These are phyloP conservation scores for Trichoderma afroharzianum DNA, from an alignment of 2,329 filamentous ascomycete genomes.

Conservation along the genomic window DNA sequence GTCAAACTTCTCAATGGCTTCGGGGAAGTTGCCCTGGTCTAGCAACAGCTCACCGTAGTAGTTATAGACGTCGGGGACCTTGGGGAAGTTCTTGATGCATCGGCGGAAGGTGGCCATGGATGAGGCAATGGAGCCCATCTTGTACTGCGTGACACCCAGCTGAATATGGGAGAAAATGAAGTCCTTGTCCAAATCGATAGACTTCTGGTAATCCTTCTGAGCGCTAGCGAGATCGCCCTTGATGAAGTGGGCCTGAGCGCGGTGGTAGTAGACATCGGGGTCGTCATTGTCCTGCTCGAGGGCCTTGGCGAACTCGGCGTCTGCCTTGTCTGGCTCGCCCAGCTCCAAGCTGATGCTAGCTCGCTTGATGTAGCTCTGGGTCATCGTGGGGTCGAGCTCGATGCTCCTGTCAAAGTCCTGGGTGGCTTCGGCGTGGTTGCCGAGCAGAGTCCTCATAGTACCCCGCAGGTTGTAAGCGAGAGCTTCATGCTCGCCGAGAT, in stretches of 20 bases:
- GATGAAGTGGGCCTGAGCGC: constrained; percentile 97
- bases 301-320: constrained; percentile 82
- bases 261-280: constrained; percentile 98
- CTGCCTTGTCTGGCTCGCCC: constrained; percentile 80
- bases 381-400: constrained; percentile 80
- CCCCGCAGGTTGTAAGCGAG: constrained; percentile 95
- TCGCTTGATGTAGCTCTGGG: constrained; percentile 97
- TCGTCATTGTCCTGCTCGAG: constrained; percentile 81
- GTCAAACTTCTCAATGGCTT: constrained; percentile 97
- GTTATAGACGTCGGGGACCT: constrained; percentile 97
- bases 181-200: constrained; percentile 89
- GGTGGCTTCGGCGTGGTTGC: constrained; percentile 79
- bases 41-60: constrained; percentile 97
- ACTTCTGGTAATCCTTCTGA: constrained; percentile 98
- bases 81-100: constrained; percentile 97
- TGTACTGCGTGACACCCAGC: constrained; percentile 98
- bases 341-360: constrained; percentile 97
- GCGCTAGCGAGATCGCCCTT: constrained; percentile 89
- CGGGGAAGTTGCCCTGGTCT: constrained; percentile 91
- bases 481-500: constrained; percentile 78
- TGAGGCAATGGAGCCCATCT: constrained; percentile 96
- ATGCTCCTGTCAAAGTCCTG: constrained; percentile 88
- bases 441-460: constrained; percentile 89
- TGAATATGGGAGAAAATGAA: constrained; percentile 99
- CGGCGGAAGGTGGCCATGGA: constrained; percentile 98